Evolutionary conservation across 1,284 basidiomycete species (phyloP).

Genomic region (Exsudoporus floridanus): DNA sequence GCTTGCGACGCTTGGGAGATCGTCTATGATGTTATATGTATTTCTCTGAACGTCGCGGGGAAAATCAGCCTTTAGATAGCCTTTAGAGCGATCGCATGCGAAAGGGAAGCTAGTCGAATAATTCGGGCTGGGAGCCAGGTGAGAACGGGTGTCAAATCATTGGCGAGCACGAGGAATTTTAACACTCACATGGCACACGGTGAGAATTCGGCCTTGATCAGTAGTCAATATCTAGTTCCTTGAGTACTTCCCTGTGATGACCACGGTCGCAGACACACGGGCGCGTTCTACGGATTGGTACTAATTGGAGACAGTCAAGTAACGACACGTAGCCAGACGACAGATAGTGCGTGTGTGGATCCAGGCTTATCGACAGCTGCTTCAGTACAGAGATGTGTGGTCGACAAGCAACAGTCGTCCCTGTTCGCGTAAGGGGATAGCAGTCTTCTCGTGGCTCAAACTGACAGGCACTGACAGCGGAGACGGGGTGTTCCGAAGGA

Average conservation of each 20-base stretch:
- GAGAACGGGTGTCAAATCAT: not conserved
- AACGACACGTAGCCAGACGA: not conserved
- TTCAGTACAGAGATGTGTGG: too few species aligned
- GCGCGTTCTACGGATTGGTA: too few species aligned
- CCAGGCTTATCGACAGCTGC: too few species aligned
- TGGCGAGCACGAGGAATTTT: not conserved
- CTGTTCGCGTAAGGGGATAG: slow-evolving; percentile 4
- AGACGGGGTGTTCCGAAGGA: not conserved
- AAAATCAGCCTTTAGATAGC: slow-evolving; percentile 12
- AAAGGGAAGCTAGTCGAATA: slow-evolving; percentile 3
- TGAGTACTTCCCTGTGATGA: not conserved
- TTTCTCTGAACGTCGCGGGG: not conserved
- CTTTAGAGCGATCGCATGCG: slow-evolving; percentile 15
- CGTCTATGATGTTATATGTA: not conserved
- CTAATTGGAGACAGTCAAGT: too few species aligned
- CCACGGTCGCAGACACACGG: slow-evolving; percentile 3
- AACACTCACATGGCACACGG: not conserved
- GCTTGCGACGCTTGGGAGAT: slow-evolving; percentile 1
- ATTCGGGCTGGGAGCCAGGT: slow-evolving; percentile 7
- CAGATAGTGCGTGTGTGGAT: too few species aligned
- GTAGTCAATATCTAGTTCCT: not conserved
- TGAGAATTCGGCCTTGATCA: slow-evolving; percentile 1
- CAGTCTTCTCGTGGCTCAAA: not conserved
- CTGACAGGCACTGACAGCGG: not conserved
- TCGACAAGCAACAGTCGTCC: not conserved